These are phyloP conservation scores for Globisporangium parvum DNA, from an alignment of 352 stramenopile species.

Conservation along the genomic window DNA sequence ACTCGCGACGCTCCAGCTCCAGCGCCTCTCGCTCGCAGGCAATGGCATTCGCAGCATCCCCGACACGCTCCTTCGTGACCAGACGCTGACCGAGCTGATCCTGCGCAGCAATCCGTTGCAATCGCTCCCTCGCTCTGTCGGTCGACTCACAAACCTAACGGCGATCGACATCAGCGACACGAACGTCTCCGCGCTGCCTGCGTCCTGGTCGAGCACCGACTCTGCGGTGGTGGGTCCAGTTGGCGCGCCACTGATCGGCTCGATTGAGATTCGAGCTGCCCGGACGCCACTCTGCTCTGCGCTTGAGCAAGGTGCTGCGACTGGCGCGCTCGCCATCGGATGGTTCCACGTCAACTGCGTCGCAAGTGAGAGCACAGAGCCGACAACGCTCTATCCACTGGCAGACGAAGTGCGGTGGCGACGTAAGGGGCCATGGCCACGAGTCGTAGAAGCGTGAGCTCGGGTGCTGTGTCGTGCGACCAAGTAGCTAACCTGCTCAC, in stretches of 20 bases:
- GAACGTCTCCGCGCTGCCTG: slow-evolving; percentile 2
- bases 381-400: slow-evolving; percentile 2
- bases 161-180: slow-evolving; percentile 4
- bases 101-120: slow-evolving; percentile 7
- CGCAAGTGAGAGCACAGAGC: not conserved
- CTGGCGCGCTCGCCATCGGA: not conserved
- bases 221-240: not conserved
- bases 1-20: slow-evolving; percentile 1
- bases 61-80: not conserved
- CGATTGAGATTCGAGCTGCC: not conserved
- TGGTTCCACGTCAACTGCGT: slow-evolving; percentile 9
- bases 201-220: slow-evolving; percentile 1
- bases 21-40: slow-evolving; percentile 7
- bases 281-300: slow-evolving; percentile 4
- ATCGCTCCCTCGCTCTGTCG: slow-evolving; percentile 1
- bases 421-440: not conserved
- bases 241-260: not conserved
- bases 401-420: slow-evolving; percentile 4
- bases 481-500: no score
- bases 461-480: no score
- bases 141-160: not conserved
- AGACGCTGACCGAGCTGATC: not conserved
- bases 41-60: slow-evolving; percentile 5
- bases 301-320: not conserved
- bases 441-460: no score